These are phyloP conservation scores for Magnolia kwangsiensis DNA, from an alignment of 164 flowering plant species.

Conservation along the genomic window DNA sequence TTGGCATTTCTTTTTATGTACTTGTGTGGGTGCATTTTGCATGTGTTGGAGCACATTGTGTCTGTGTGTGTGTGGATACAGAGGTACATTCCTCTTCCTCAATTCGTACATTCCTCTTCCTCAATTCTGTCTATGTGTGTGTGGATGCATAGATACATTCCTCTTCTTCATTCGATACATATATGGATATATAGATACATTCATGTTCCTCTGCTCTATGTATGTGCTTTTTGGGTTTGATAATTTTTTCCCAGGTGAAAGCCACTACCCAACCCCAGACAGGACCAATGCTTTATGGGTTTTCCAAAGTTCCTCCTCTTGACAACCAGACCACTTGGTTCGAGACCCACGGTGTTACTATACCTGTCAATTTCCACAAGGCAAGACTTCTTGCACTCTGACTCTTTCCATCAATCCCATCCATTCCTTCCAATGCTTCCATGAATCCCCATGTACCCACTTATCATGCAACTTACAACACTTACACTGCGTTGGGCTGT, in stretches of 20 bases:
- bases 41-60: not conserved
- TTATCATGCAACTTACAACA: not conserved
- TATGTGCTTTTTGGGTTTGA: not conserved
- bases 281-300: slow-evolving; percentile 53
- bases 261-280: slow-evolving; percentile 24
- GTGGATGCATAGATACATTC: not conserved
- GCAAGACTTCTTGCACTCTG: slow-evolving; percentile 20
- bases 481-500: not conserved
- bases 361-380: slow-evolving; percentile 37
- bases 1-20: no score
- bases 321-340: slow-evolving; percentile 46
- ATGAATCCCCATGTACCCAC: no score
- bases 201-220: not conserved
- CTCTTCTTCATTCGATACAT: not conserved
- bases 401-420: not conserved
- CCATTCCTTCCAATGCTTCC: not conserved
- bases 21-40: not conserved
- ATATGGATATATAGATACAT: not conserved
- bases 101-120: not conserved
- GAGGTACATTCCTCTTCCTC: not conserved
- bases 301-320: slow-evolving; percentile 39
- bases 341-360: slow-evolving; percentile 31
- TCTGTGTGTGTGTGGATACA: no score
- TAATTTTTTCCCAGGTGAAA: slow-evolving; percentile 33
- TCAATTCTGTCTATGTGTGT: not conserved